Evolutionary conservation across 2,329 filamentous ascomycete species (phyloP), one percentile per base, ranked within the genome.

Genomic region (Lasiodiplodia citricola): DNA sequence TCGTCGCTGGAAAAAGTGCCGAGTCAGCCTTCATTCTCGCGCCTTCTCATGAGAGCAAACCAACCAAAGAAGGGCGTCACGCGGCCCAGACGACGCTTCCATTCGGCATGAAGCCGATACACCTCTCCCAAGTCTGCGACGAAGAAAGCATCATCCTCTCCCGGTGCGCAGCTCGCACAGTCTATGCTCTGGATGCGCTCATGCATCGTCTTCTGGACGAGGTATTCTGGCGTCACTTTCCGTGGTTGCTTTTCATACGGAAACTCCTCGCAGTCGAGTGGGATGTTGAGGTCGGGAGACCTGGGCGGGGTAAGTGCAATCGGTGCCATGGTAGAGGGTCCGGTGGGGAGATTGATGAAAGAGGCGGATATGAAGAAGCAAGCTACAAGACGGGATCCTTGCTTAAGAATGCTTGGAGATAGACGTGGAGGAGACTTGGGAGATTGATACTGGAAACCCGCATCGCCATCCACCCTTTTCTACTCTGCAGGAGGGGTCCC

Each of bases 61-160:
- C 79, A 82, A 92, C 92, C 92, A 83, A 96, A 97, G 76, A 97
- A 97, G 38, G 94, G 94, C 82, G 93, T 94, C 79, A 97, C 91
- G 74, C 93, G 90, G 73, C 90, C 88, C 76, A 97, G 85, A 79
- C 94, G 94, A 84, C 90, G 87, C 87, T 97, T 97, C 94, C 94
- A 97, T 82, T 94, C 91, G 80, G 97, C 86, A 77, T 97, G 93
- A 87, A 97, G 94, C 82, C 94, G 92, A 82, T 97, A 97, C 76
- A 97, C 91, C 83, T 97, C 92, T 80, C 94, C 94, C 74, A 97
- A 89, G 84, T 97, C 94, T 75, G 93, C 94, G 74, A 97, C 94
- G 81, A 96, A 97, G 83, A 97, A 97, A 67, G 94, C 91, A 81
- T 97, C 94, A 83, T 97, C 94, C 68, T 95, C 94, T 73, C 94